Evolutionary conservation across 495 filamentous ascomycete genomes (phyloP).

Genomic region (Daldinia vernicosa): DNA sequence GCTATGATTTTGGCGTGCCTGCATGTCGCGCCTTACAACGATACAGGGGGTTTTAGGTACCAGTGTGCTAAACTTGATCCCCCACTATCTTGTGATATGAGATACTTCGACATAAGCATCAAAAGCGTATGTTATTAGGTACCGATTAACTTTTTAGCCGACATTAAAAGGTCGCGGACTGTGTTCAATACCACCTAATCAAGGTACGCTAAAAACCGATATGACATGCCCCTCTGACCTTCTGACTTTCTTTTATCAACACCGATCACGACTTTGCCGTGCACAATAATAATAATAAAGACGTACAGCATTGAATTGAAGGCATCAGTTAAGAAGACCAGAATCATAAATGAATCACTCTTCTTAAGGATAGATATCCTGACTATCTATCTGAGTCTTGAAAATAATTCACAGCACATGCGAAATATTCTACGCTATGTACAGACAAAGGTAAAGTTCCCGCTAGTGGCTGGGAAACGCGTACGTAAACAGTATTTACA

Average conservation of each 20-base stretch:
- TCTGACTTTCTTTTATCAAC: background rate
- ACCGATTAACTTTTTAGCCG: slow-evolving; percentile 6
- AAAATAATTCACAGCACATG: background rate
- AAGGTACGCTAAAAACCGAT: background rate
- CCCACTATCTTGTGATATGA: slow-evolving; percentile 10
- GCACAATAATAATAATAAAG: background rate
- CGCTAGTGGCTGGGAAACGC: slow-evolving; percentile 34
- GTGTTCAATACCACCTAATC: slow-evolving; percentile 8
- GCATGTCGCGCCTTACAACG: slow-evolving; percentile 30
- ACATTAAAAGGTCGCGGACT: slow-evolving; percentile 3
- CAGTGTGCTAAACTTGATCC: slow-evolving; percentile 19
- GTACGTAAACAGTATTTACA: slow-evolving; percentile 29
- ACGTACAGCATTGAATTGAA: background rate
- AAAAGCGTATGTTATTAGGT: background rate
- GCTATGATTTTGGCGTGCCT: slow-evolving; percentile 31
- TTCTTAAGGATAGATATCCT: background rate
- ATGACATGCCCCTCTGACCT: background rate
- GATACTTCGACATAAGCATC: background rate
- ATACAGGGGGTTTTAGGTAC: slow-evolving; percentile 9
- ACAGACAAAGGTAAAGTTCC: slow-evolving; percentile 12
- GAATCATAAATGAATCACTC: background rate
- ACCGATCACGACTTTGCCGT: background rate
- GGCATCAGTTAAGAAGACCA: too few relatives aligned
- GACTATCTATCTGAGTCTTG: background rate
- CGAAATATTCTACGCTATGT: background rate